Evolutionary conservation across 2,329 filamentous ascomycete genomes (phyloP).

Genomic region (Pseudogymnoascus sp.): DNA sequence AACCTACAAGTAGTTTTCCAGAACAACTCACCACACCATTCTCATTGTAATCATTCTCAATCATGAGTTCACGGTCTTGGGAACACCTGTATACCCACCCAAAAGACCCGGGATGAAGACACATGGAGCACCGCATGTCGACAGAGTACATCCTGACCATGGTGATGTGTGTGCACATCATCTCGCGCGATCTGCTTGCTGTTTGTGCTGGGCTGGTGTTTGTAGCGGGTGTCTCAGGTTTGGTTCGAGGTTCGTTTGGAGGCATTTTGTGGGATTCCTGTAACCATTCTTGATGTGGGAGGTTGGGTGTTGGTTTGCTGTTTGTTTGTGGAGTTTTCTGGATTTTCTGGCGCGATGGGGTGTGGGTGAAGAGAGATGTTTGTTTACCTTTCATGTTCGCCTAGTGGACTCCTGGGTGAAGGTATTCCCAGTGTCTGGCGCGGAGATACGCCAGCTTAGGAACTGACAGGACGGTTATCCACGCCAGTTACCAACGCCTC

Average conservation of each 20-base stretch:
- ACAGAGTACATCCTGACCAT: slow-evolving; percentile 58
- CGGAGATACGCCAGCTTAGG: neutral
- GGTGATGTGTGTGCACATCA: slow-evolving; percentile 55
- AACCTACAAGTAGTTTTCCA: neutral
- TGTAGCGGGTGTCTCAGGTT: neutral
- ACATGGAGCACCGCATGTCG: slow-evolving; percentile 48
- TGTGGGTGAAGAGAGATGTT: neutral
- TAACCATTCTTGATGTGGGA: neutral
- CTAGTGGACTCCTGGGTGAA: neutral
- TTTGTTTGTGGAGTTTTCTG: neutral
- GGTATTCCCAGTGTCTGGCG: neutral
- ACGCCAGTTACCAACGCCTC: neutral
- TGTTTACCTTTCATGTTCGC: neutral
- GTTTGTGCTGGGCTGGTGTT: neutral
- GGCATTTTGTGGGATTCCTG: neutral
- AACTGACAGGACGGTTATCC: neutral
- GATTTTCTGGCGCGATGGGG: neutral
- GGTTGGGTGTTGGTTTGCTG: neutral
- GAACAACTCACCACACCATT: neutral
- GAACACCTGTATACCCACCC: slow-evolving; percentile 71
- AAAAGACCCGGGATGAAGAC: slow-evolving; percentile 45
- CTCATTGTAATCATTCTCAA: slow-evolving; percentile 28
- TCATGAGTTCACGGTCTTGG: slow-evolving; percentile 48
- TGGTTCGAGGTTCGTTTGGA: neutral
- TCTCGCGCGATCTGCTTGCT: neutral